phyloP scores from a whole-genome alignment of 768 basidiomycete species.

The Candolleomyces eurysporus region DNA sequence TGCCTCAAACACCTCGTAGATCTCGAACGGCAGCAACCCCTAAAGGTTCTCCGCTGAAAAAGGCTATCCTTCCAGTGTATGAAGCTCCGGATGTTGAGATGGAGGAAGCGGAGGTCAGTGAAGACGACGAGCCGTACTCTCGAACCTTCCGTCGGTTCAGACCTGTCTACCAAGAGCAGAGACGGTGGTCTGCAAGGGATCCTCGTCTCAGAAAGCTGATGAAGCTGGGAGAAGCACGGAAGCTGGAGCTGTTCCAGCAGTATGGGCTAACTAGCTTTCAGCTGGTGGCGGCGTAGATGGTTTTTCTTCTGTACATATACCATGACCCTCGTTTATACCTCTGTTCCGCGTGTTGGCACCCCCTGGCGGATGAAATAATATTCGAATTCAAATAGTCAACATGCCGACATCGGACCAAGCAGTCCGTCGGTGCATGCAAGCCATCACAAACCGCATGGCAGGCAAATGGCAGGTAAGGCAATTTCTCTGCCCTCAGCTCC shows the following conservation, averaged over 20 bases:
- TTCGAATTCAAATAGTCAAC: too few species aligned
- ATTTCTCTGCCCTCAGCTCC: too few species aligned
- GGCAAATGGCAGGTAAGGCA: too few species aligned
- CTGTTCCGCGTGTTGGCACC: too few species aligned
- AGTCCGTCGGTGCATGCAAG: too few species aligned
- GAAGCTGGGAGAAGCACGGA: constrained; percentile 30
- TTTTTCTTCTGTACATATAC: too few species aligned
- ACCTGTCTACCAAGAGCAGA: constrained; percentile 10
- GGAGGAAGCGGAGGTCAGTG: constrained; percentile 2
- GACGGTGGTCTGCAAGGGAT: constrained; percentile 10
- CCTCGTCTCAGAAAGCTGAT: constrained; percentile 20
- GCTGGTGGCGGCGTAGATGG: not conserved
- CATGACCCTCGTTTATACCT: too few species aligned
- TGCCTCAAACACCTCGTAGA: not conserved
- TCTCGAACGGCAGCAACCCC: not conserved
- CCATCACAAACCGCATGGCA: too few species aligned
- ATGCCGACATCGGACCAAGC: too few species aligned
- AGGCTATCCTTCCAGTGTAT: not conserved
- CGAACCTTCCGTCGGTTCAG: constrained; percentile 6
- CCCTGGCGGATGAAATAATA: too few species aligned
- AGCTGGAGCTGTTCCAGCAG: constrained; percentile 11
- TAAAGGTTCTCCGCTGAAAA: constrained; percentile 2
- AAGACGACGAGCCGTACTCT: constrained; percentile 4
- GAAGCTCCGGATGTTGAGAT: not conserved
- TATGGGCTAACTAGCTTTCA: constrained; percentile 6